A percentile compares a stretch with the other conserved stretches of the same genome.
phyloP scores from a whole-genome alignment of 208 protist species.

The Leptomonas seymouri region DNA sequence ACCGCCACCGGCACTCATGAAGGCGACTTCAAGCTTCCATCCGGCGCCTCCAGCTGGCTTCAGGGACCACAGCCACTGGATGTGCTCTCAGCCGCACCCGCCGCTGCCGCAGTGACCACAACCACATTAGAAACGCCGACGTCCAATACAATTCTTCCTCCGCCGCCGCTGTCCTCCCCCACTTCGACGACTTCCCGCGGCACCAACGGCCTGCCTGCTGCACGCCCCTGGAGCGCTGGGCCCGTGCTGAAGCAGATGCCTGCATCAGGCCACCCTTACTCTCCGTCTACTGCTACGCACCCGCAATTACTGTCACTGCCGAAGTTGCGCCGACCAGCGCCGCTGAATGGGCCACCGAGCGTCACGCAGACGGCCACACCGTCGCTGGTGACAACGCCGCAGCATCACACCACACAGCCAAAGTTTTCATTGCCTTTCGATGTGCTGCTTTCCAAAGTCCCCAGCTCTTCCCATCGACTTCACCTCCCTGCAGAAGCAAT shows the following conservation, averaged over 20 bases:
- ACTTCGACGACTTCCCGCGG: slow-evolving; percentile 8
- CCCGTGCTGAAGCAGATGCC: background rate
- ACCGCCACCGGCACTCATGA: background rate
- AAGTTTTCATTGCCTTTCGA: slow-evolving; percentile 11
- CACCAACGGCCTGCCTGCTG: background rate
- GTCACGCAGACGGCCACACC: slow-evolving; percentile 19
- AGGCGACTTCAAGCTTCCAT: slow-evolving; percentile 5
- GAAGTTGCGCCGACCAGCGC: background rate
- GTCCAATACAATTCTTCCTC: background rate
- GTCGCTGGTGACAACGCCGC: slow-evolving; percentile 21
- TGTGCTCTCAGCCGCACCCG: slow-evolving; percentile 21
- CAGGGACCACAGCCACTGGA: slow-evolving; percentile 32
- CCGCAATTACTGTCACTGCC: slow-evolving; percentile 16
- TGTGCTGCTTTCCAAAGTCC: slow-evolving; percentile 5
- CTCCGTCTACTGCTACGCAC: background rate
- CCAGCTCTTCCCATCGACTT: background rate
- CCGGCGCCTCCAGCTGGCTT: slow-evolving; percentile 30
- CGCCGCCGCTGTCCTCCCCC: slow-evolving; percentile 7
- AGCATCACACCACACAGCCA: slow-evolving; percentile 12
- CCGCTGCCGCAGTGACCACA: background rate
- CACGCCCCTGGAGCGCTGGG: slow-evolving; percentile 5
- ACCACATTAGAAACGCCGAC: background rate
- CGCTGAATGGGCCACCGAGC: slow-evolving; percentile 10
- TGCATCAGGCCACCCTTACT: slow-evolving; percentile 3
- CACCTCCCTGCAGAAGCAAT: background rate